These are phyloP conservation scores for Pythium aquatile DNA, from an alignment of 352 stramenopile genomes.

Conservation along the genomic window DNA sequence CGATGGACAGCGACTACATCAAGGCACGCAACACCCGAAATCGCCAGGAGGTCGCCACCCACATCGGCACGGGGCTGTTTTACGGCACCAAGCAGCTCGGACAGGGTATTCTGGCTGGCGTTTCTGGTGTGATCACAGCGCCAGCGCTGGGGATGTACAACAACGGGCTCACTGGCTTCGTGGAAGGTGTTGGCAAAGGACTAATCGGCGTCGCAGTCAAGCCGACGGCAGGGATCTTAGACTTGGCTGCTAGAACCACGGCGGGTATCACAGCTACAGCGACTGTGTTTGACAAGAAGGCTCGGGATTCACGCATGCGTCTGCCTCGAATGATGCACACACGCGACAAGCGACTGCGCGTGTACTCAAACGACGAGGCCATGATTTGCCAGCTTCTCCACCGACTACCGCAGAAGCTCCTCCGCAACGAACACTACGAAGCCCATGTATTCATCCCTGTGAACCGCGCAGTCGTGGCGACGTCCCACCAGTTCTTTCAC, in stretches of 20 bases:
- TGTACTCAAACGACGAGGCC: conserved; percentile 75
- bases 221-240: conserved; percentile 81
- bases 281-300: conserved; percentile 79
- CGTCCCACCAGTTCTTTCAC: conserved; percentile 70
- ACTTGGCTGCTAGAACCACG: conserved; percentile 73
- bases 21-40: conserved; percentile 73
- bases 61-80: conserved; percentile 79
- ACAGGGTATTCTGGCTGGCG: conserved; percentile 85
- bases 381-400: conserved; percentile 63
- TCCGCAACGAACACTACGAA: conserved; percentile 79
- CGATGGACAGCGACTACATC: conserved; percentile 89
- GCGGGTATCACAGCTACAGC: conserved; percentile 84
- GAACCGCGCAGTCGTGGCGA: conserved; percentile 67
- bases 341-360: conserved; percentile 68
- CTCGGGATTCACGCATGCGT: conserved; percentile 55
- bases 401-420: conserved; percentile 49
- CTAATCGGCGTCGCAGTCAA: conserved; percentile 89
- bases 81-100: conserved; percentile 91
- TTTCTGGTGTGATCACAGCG: conserved; percentile 91
- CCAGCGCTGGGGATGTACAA: conserved; percentile 88
- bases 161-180: conserved; percentile 87
- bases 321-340: conserved; percentile 79
- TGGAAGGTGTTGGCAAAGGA: conserved; percentile 86
- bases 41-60: conserved; percentile 79
- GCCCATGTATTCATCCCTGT: conserved; percentile 67